Evolutionary conservation across 306 rosid genomes (phyloP), one percentile per base, ranked within the genome.

Genomic region (Prunus davidiana): DNA sequence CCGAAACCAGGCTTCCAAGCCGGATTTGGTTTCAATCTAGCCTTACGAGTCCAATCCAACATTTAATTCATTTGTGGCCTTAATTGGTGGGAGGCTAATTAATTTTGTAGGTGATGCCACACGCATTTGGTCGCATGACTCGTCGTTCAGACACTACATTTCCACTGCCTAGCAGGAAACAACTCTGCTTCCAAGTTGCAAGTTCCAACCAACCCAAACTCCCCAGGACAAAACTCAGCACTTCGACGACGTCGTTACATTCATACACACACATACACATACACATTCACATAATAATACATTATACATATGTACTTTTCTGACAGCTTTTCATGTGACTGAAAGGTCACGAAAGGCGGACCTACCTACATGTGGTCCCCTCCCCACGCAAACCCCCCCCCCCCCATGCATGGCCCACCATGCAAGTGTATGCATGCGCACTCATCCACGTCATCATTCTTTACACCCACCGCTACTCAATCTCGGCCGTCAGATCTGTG

Each of bases 401-500:
- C 25, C 25, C 25, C 0, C 0, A 19, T 22, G 28, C 57, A 8
- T 30, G 34, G 20, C 64, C 67, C 30, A 7, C 67, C 12, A 30
- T 19, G 9, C 67, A 62, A 16, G 30, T 16, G 14, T 25, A 19
- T 1, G 22, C 69, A 18, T 19, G 12, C 46, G 13, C 63, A 56
- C 78, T 20, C 5, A 47, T 45, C 79, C n/a, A 51, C 73, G 60
- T 66, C 61, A 38, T 19, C 34, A 24, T 66, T 73, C 14, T 18
- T 2, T 28, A 2, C 14, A 41, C 24, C 25, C 50, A 54, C 12
- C 13, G 46, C 58, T 45, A 13, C 65, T 24, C 30, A 38, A 55
- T 34, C 52, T 19, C 46, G 27, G 41, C 89, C 89, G 69, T 80
- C 57, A 38, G 14, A 67, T 78, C 45, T 52, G 2, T 62, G 47